phyloP scores from a whole-genome alignment of 805 yeast species.

The Candida nitratophila region DNA sequence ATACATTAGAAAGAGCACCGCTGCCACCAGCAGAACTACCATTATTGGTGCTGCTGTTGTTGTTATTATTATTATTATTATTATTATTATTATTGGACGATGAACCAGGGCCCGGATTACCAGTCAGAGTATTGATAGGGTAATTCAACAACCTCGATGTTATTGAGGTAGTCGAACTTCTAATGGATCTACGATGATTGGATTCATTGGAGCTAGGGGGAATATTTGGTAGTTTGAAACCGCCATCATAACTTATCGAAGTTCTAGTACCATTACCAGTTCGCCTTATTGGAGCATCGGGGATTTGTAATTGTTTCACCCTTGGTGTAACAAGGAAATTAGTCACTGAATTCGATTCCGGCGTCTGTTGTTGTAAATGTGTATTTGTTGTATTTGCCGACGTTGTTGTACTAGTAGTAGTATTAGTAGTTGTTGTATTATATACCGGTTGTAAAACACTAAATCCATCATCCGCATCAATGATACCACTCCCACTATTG shows the following conservation, averaged over 20 bases:
- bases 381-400: neutral
- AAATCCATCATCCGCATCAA: neutral
- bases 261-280: slow-evolving; percentile 17
- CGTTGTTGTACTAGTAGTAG: slow-evolving; percentile 3
- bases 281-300: slow-evolving; percentile 34
- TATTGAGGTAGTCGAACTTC: slow-evolving; percentile 17
- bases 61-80: neutral
- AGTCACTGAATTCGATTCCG: slow-evolving; percentile 14
- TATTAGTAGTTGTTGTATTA: too few species aligned
- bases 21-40: neutral
- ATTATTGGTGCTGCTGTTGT: neutral
- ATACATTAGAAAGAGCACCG: neutral
- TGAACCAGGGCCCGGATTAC: slow-evolving; percentile 1
- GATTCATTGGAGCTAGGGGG: slow-evolving; percentile 11
- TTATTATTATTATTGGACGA: neutral
- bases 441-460: too few species aligned
- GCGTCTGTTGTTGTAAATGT: slow-evolving; percentile 13
- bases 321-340: slow-evolving; percentile 32
- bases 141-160: slow-evolving; percentile 23
- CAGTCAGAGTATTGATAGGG: slow-evolving; percentile 7
- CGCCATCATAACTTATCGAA: slow-evolving; percentile 7
- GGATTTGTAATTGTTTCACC: slow-evolving; percentile 26
- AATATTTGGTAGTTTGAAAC: slow-evolving; percentile 18
- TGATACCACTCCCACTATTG: neutral
- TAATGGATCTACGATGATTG: slow-evolving; percentile 17